Conservation (phyloP, 129 eudicot genomes). For the Ambrosia artemisiifolia region DNA sequence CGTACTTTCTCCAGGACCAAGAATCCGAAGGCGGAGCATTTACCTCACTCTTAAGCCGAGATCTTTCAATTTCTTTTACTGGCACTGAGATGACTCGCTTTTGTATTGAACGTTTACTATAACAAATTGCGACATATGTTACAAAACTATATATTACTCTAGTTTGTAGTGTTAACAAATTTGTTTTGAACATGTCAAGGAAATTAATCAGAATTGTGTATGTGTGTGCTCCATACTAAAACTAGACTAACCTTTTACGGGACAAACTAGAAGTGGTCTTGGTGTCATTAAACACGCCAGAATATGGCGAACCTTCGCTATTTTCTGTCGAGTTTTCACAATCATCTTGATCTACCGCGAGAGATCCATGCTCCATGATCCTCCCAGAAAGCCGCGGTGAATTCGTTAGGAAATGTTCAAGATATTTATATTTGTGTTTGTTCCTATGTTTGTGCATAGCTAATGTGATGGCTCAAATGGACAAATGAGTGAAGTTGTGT, state of each 20-base stretch:
- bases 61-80: slow-evolving; percentile 65
- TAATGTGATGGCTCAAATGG: slow-evolving; percentile 8
- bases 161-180: neutral
- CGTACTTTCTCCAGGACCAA: slow-evolving; percentile 98
- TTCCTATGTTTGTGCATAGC: slow-evolving; percentile 17
- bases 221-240: neutral
- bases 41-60: slow-evolving; percentile 61
- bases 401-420: neutral
- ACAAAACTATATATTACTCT: neutral
- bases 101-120: slow-evolving; percentile 54
- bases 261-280: slow-evolving; percentile 61
- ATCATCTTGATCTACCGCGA: slow-evolving; percentile 40
- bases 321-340: slow-evolving; percentile 43
- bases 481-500: slow-evolving; percentile 18
- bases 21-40: slow-evolving; percentile 88
- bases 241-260: slow-evolving; percentile 47
- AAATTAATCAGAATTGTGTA: neutral
- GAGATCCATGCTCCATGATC: slow-evolving; percentile 33
- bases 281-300: slow-evolving; percentile 40
- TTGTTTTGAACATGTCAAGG: neutral
- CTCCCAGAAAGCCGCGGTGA: neutral
- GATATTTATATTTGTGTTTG: slow-evolving; percentile 22
- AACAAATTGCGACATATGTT: slow-evolving; percentile 22
- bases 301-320: slow-evolving; percentile 63
- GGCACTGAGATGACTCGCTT: slow-evolving; percentile 79